These are phyloP conservation scores for Amesomyces nigricolor DNA, from an alignment of 2,329 filamentous ascomycete species.

Conservation along the genomic window DNA sequence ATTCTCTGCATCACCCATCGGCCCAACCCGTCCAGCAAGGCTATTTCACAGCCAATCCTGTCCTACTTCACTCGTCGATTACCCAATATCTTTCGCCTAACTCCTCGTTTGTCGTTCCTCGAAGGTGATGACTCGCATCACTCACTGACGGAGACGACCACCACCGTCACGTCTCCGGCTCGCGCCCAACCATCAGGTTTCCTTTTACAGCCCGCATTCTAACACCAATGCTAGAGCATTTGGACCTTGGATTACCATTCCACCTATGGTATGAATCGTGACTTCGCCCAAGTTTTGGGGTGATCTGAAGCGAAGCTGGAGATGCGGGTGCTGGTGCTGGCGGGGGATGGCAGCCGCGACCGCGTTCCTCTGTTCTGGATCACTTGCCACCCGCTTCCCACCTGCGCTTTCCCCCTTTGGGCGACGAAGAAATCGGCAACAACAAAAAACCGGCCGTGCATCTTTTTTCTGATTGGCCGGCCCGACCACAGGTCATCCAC, in stretches of 20 bases:
- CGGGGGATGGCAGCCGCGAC: neutral
- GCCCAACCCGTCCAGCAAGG: conserved; percentile 15
- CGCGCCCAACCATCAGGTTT: too few species aligned
- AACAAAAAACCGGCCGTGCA: conserved; percentile 27
- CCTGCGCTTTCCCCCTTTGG: conserved; percentile 24
- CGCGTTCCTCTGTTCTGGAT: conserved; percentile 16
- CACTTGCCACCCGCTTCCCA: conserved; percentile 22
- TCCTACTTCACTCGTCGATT: neutral
- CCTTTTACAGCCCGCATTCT: too few species aligned
- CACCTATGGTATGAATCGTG: neutral
- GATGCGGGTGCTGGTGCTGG: neutral
- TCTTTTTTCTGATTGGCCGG: conserved; percentile 41
- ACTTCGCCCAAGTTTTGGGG: neutral
- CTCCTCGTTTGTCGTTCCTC: too few species aligned
- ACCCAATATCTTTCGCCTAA: too few species aligned
- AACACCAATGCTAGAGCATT: too few species aligned
- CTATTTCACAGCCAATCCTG: neutral
- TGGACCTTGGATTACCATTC: too few species aligned
- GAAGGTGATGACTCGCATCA: too few species aligned
- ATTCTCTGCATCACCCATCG: conserved; percentile 1
- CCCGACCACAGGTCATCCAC: conserved; percentile 29
- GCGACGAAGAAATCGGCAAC: conserved; percentile 24
- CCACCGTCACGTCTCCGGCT: too few species aligned
- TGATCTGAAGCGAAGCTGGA: neutral
- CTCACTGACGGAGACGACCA: too few species aligned